Base-by-base conservation (phyloP, 345 rosid species). In the Euphorbia tirucalli region DNA sequence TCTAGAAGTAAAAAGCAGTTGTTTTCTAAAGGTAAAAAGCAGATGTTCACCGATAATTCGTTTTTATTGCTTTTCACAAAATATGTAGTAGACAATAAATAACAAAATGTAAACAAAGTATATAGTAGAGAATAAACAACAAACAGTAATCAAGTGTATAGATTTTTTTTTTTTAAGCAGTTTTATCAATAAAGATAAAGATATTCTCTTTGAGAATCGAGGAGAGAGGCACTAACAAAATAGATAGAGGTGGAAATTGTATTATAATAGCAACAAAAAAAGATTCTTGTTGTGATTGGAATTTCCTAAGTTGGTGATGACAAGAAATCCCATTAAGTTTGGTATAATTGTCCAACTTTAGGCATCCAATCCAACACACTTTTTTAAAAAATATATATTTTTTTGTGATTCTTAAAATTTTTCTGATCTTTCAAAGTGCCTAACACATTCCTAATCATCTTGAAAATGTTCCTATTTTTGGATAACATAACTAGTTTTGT, bases 291-390 rank as follows among this genome's bases (percentile, higher is more conserved):
- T 65, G 66, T 55, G 61, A 15, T 5, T 65, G 82, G 82, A 75
- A 61, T 74, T 77, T 68, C 55, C 65, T 0, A 31, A 54, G 76
- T 71, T 74, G 79, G 64, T 52, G 61, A 73, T 78, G 78, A 74
- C 76, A 69, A 76, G 81, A 81, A 73, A 67, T 63, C 69, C n/a
- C 70, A 50, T 25, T 46, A 46, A 35, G 2, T 13, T 44, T 58
- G 22, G 49, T 52, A 71, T 68, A 35, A 69, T 68, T 61, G 25
- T 31, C 56, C 50, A 30, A 35, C 21, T 65, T 25, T 37, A 66
- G 44, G 67, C 69, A 65, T 54, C 69, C 31, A n/a, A n/a, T n/a
- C n/a, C n/a, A n/a, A n/a, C n/a, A n/a, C n/a, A n/a, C n/a, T n/a
- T n/a, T n/a, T n/a, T n/a, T n/a, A n/a, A n/a, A n/a, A n/a, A n/a